Conservation (phyloP, 2,329 filamentous ascomycete species). For the Cercospora sesami region DNA sequence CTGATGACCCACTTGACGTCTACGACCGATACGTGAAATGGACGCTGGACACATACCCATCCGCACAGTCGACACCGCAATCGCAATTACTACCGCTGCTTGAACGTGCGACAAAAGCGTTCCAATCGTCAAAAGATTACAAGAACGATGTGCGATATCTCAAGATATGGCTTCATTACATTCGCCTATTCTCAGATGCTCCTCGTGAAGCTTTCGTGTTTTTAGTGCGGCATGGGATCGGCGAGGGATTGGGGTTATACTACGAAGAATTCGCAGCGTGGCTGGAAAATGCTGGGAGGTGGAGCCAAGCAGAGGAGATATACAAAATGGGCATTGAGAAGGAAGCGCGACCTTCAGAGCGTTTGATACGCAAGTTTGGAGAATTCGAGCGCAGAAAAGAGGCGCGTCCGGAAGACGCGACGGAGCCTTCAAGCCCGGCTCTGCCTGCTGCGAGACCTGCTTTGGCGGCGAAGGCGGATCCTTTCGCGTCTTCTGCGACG, state of each 20-base stretch:
- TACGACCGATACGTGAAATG: slow-evolving; percentile 97
- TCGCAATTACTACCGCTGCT: slow-evolving; percentile 87
- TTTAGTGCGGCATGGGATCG: slow-evolving; percentile 82
- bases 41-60: slow-evolving; percentile 93
- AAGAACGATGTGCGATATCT: slow-evolving; percentile 94
- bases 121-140: slow-evolving; percentile 82
- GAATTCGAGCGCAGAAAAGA: slow-evolving; percentile 83
- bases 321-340: slow-evolving; percentile 86
- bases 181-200: slow-evolving; percentile 87
- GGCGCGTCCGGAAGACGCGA: slow-evolving; percentile 60
- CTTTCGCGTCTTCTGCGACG: slow-evolving; percentile 61
- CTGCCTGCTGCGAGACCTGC: slow-evolving; percentile 80
- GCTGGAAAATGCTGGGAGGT: slow-evolving; percentile 80
- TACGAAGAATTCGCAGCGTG: slow-evolving; percentile 97
- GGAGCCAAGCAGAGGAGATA: slow-evolving; percentile 90
- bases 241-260: slow-evolving; percentile 82
- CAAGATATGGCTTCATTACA: slow-evolving; percentile 91
- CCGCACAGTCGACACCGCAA: slow-evolving; percentile 84
- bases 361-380: slow-evolving; percentile 82
- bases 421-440: slow-evolving; percentile 80
- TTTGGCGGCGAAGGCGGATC: slow-evolving; percentile 80
- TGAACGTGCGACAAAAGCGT: slow-evolving; percentile 88
- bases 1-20: slow-evolving; percentile 91
- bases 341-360: slow-evolving; percentile 77
- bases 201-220: slow-evolving; percentile 92